Evolutionary conservation across 192 early-diverging fungal genomes (phyloP).

Genomic region (Dispira simplex): DNA sequence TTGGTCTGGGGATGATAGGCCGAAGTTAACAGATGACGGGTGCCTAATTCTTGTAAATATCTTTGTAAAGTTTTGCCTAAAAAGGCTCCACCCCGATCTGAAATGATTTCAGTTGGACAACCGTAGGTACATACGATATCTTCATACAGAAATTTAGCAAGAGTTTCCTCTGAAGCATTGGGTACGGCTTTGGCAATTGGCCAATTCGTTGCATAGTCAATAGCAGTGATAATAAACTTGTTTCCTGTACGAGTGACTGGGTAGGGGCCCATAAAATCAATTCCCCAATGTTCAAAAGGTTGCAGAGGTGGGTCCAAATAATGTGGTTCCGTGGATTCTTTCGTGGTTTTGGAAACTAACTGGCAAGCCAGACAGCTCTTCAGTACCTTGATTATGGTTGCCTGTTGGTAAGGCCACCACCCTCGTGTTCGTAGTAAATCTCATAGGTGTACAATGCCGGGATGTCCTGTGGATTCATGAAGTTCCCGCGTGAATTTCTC

Average conservation of each 20-base stretch:
- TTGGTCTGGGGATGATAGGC: conserved; percentile 14
- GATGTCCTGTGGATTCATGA: neutral
- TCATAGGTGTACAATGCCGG: neutral
- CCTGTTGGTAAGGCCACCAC: neutral
- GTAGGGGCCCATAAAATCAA: conserved; percentile 14
- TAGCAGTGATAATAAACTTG: conserved; percentile 13
- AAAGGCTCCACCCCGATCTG: conserved; percentile 10
- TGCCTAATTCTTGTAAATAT: neutral
- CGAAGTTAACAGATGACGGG: conserved; percentile 10
- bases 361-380: neutral
- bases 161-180: conserved; percentile 9
- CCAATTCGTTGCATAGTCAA: conserved; percentile 15
- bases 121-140: conserved; percentile 6
- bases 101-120: conserved; percentile 10
- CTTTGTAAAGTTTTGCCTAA: neutral
- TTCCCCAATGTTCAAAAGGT: conserved; percentile 11
- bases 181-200: conserved; percentile 7
- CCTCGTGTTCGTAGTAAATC: neutral
- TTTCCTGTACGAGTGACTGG: conserved; percentile 8
- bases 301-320: neutral
- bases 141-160: conserved; percentile 12
- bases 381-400: neutral
- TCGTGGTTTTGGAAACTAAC: too few relatives aligned
- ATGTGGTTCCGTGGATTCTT: neutral
- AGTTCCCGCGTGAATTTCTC: neutral